Base-by-base conservation (phyloP, 2,329 filamentous ascomycete species). In the Aureobasidium sp. region DNA sequence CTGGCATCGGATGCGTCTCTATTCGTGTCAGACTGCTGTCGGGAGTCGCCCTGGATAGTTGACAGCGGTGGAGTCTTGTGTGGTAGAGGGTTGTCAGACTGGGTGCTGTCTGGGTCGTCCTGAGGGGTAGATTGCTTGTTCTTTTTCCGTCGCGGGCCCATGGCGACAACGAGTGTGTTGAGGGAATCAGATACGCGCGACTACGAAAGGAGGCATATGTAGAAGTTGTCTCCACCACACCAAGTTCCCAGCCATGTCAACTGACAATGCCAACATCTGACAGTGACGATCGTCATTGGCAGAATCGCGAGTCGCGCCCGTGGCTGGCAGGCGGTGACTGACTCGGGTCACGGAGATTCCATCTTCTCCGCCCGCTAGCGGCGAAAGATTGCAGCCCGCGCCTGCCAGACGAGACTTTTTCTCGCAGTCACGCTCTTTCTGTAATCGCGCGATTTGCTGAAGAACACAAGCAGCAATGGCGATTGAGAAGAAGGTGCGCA, bases 401-500 rank as follows among this genome's bases (percentile, higher is more conserved):
- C 31, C 31, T 34, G 31, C 41, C 41, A 22, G 27, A 20, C 15
- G 57, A 51, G 57, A 61, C 57, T 61, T 61, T 58, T 61, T 61
- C 57, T 56, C 17, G 20, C 25, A 1, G 12, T 31, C 17, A 37
- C 36, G 25, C 25, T 51, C 34, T 44, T 41, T 61, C 37, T 51
- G 22, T 49, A 20, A 20, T 53, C 22, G 47, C 20, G 48, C 36
- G 14, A 14, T 29, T 22, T 52, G 42, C 55, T 48, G n/a, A 31
- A 14, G 20, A 25, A 25, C 49, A 9, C 17, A 34, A 41, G 67
- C 69, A 70, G 66, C 67, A 62, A 97, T 97, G 94, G 92, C 90
- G 72, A 93, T 97, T 71, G 91, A 97, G 74, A 97, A 97, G 84
- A 97, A 97, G 79, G 83, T 82, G 67, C 60, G 72, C 45, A 60